Evolutionary conservation across 306 rosid species (phyloP).

Genomic region (Sechiopsis laciniata): DNA sequence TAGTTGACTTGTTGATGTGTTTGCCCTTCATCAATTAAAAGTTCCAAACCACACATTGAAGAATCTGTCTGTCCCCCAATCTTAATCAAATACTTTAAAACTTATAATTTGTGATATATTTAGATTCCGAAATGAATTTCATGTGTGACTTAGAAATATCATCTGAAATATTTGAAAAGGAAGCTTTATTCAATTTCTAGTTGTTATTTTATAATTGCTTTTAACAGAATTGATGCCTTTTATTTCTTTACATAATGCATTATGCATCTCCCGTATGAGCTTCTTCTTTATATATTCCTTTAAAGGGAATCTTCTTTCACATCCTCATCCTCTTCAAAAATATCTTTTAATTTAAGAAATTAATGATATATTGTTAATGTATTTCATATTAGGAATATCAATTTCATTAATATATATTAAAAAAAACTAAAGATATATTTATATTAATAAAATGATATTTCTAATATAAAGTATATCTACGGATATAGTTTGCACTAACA

Average conservation of each 20-base stretch:
- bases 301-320: slow-evolving; percentile 2
- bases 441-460: too few relatives aligned
- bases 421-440: too few relatives aligned
- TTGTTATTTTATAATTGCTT: neutral
- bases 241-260: neutral
- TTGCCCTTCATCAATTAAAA: neutral
- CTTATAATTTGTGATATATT: neutral
- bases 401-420: too few relatives aligned
- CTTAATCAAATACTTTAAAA: neutral
- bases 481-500: too few relatives aligned
- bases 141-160: neutral
- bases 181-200: neutral
- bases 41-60: neutral
- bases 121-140: neutral
- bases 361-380: too few relatives aligned
- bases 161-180: neutral
- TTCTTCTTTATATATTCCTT: slow-evolving; percentile 6
- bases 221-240: neutral
- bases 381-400: too few relatives aligned
- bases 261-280: neutral
- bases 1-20: neutral
- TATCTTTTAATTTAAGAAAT: neutral
- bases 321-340: neutral
- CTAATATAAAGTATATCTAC: too few relatives aligned
- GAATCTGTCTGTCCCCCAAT: neutral